Evolutionary conservation across 1,284 basidiomycete genomes (phyloP), one percentile per base, ranked within the genome.

Genomic region (Boletus semigastroideus): DNA sequence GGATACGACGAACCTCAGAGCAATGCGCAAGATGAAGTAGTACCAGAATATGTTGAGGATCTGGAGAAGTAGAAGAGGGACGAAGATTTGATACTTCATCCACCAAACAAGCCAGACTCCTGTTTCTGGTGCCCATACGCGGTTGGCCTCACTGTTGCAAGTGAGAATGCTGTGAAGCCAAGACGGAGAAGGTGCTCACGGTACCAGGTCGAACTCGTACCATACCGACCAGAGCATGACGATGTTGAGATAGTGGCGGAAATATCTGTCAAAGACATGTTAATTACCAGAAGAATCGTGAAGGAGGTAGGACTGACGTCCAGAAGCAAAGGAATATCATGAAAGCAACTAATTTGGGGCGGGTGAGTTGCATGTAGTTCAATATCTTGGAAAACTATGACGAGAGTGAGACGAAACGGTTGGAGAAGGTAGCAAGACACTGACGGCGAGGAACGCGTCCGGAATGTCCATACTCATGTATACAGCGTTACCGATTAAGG

Each of bases 381-480:
- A 94, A 70, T 17, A 93, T 70, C 73, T 97, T 97, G 12, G 90
- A 86, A 48, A 90, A 72, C 91, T 94, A 59, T 37, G 30, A 25
- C 28, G 11, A 49, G 5, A 28, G 22, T 60, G 22, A 57, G 50
- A 17, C 48, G 46, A 22, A 51, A n/a, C 8, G 25, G 38, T 19
- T 40, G 36, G 13, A 47, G 25, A 27, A 36, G 48, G 28, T n/a
- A 38, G n/a, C 42, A 28, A 39, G 41, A n/a, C 12, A 34, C 87
- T 60, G 56, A 93, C 92, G 20, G 89, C 92, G 19, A 99, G 79
- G 74, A 90, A 92, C 20, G 84, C 74, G 67, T 99, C 96, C 3
- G 94, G 94, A 31, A 96, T 80, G 74, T 99, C 96, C 96, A 98
- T 99, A 67, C 94, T 96, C 65, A 96, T 80, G 64, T 91, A 98